Base-by-base conservation (phyloP, 352 stramenopile species). In the Chrysophaeum taylorii region DNA sequence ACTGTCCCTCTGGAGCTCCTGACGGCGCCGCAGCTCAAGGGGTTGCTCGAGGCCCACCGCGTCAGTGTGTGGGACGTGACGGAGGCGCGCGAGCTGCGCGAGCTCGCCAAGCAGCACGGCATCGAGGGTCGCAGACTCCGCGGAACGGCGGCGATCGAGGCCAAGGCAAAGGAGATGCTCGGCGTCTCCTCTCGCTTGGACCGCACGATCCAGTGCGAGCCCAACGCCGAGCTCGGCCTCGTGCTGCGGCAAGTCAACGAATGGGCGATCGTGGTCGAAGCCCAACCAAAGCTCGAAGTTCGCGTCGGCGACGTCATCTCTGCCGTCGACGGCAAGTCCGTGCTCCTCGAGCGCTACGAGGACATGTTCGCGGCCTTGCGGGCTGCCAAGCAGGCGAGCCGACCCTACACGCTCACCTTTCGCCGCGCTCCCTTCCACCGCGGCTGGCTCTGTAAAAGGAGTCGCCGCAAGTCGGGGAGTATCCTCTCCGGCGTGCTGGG, bases 351-450 rank as follows among this genome's bases (percentile, higher is more conserved):
- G 27, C 21, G 27, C 52, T 63, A 63, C 33, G 52, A 63, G 25
- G 52, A 63, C 52, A 63, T 39, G 52, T 63, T 63, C 33, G n/a
- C n/a, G n/a, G n/a, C n/a, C n/a, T n/a, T n/a, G n/a, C n/a, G n/a
- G n/a, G n/a, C n/a, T n/a, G n/a, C n/a, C n/a, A n/a, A n/a, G n/a
- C n/a, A n/a, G n/a, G n/a, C n/a, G n/a, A n/a, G n/a, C n/a, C n/a
- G n/a, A n/a, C 52, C 52, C 27, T 63, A 63, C 52, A 63, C 52
- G 25, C 52, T 63, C 2, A 39, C 52, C 9, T 63, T 63, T 31
- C 52, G 52, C 5, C 52, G 52, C 52, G 52, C 52, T 7, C 52
- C 52, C 5, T 63, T 63, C 52, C 52, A 63, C 52, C 25, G 33
- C 9, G 52, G 52, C 25, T 63, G 52, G 52, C 52, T 63, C 27